These are phyloP conservation scores for Saccharomycopsis olivae DNA, from an alignment of 805 yeast genomes.

Conservation along the genomic window DNA sequence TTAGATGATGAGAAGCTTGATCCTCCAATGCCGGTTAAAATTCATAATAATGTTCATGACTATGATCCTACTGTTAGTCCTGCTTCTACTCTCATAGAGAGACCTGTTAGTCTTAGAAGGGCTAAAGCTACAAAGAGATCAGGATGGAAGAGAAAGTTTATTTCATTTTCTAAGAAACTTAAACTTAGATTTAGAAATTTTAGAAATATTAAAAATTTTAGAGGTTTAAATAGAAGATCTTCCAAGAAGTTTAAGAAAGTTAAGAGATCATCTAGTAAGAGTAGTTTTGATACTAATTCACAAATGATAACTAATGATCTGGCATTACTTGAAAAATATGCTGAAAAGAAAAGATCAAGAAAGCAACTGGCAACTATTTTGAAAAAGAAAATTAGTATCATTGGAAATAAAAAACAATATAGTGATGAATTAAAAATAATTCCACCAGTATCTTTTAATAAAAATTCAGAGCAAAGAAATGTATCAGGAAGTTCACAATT, in stretches of 20 bases:
- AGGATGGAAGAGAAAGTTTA: conserved; percentile 2
- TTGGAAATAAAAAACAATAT: neutral
- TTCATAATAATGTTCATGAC: no score
- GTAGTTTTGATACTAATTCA: no score
- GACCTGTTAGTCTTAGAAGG: neutral
- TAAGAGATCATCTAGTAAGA: neutral
- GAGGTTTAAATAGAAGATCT: neutral
- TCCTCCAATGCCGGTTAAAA: neutral
- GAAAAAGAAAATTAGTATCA: neutral
- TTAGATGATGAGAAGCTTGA: no score
- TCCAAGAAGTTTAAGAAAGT: neutral
- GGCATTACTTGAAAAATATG: conserved; percentile 5
- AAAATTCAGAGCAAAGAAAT: conserved; percentile 1
- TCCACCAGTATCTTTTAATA: conserved; percentile 2
- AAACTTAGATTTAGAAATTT: conserved; percentile 6
- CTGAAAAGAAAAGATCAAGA: conserved; percentile 8
- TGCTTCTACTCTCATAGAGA: neutral
- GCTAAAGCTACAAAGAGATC: conserved; percentile 2
- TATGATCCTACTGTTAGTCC: neutral
- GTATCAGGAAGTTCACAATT: conserved; percentile 6
- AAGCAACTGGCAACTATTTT: neutral
- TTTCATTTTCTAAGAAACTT: neutral
- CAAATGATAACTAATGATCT: neutral
- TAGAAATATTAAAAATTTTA: neutral
- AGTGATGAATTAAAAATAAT: conserved; percentile 5